Conservation (phyloP, 2,329 filamentous ascomycete genomes). For the Cylindrodendrum hubeiense region DNA sequence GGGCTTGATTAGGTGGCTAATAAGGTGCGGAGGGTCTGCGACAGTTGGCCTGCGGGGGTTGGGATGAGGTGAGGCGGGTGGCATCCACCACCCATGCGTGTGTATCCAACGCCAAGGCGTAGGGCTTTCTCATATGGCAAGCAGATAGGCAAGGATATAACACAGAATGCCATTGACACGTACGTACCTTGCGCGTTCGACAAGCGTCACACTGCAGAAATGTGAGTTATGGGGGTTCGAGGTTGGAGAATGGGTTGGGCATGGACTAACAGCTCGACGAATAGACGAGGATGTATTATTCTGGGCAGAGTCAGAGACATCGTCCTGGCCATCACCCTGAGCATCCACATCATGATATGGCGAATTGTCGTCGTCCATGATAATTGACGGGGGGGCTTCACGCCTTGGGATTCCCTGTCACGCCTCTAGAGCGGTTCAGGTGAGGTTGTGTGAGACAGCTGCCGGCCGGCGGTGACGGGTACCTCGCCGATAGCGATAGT, state of each 20-base stretch:
- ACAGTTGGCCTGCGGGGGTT: not conserved
- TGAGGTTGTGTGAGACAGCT: not conserved
- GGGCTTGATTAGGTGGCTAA: not conserved
- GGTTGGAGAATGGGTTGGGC: not conserved
- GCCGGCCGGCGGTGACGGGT: not conserved
- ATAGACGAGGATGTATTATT: constrained; percentile 38
- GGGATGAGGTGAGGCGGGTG: not conserved
- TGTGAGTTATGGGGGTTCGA: constrained; percentile 25
- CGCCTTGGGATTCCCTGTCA: not conserved
- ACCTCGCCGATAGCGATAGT: constrained; percentile 2
- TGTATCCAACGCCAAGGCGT: not conserved
- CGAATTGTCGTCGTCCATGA: constrained; percentile 33
- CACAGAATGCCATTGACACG: not conserved
- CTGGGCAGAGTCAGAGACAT: constrained; percentile 37
- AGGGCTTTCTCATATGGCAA: not conserved
- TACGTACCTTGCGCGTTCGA: constrained; percentile 49
- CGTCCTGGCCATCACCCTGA: constrained; percentile 32
- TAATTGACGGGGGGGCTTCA: not conserved
- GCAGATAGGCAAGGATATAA: not conserved
- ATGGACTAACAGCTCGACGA: constrained; percentile 42
- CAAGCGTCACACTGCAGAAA: constrained; percentile 48
- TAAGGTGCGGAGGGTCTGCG: not conserved
- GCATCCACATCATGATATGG: constrained; percentile 29
- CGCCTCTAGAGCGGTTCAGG: not conserved
- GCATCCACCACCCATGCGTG: not conserved